Conservation (phyloP, 1,139 yeast genomes). For the Zygotorulaspora mrakii region DNA sequence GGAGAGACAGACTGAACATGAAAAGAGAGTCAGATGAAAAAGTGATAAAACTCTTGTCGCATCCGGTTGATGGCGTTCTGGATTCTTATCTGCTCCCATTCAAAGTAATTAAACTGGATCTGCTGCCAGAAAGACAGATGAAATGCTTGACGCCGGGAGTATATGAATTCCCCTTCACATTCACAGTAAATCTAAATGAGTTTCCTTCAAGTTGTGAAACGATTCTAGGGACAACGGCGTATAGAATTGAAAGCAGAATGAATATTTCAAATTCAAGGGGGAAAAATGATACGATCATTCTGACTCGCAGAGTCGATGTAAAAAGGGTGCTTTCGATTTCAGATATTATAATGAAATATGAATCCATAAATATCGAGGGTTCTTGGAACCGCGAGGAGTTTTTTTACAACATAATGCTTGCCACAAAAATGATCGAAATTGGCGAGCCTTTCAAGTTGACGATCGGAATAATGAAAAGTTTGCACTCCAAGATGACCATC, state of each 20-base stretch:
- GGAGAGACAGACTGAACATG: constrained; percentile 1
- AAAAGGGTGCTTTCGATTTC: constrained; percentile 22
- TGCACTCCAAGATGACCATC: constrained; percentile 5
- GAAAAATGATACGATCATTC: constrained; percentile 21
- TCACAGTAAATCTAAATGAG: constrained; percentile 17
- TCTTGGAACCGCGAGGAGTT: constrained; percentile 17
- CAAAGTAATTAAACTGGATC: constrained; percentile 10
- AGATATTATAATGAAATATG: constrained; percentile 8
- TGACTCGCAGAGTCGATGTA: constrained; percentile 21
- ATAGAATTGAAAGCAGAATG: constrained; percentile 24
- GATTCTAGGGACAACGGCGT: constrained; percentile 23
- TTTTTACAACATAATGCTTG: constrained; percentile 17
- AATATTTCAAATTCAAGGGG: constrained; percentile 13
- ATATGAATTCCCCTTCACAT: constrained; percentile 25
- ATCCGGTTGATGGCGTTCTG: constrained; percentile 9
- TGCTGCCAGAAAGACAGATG: constrained; percentile 1
- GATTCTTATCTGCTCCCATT: constrained; percentile 11
- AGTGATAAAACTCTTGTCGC: constrained; percentile 10
- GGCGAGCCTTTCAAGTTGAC: constrained; percentile 20
- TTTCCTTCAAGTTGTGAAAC: constrained; percentile 24
- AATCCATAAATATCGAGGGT: constrained; percentile 13
- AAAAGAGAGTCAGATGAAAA: constrained; percentile 3
- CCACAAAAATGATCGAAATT: constrained; percentile 21
- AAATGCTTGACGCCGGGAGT: constrained; percentile 17
- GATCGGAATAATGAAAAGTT: constrained; percentile 13